phyloP scores from a whole-genome alignment of 176 grass and related monocot species.

The Oropetium thomaeum region DNA sequence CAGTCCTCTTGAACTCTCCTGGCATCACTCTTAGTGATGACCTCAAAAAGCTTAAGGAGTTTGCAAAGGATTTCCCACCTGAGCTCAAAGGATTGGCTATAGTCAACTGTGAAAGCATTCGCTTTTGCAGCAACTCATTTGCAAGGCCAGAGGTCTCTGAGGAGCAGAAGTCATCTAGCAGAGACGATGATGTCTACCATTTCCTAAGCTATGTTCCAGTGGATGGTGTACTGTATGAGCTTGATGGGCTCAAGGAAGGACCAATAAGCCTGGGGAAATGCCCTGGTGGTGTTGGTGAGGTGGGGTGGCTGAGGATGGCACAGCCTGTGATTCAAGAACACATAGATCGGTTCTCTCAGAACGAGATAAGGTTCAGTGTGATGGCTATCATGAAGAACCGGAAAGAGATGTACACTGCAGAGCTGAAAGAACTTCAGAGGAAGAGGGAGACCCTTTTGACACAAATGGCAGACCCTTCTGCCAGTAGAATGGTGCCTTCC shows the following conservation, averaged over 20 bases:
- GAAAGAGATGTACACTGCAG: slow-evolving; percentile 67
- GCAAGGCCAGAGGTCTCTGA: slow-evolving; percentile 71
- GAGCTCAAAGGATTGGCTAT: slow-evolving; percentile 90
- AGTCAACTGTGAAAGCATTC: slow-evolving; percentile 83
- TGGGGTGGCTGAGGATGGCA: slow-evolving; percentile 69
- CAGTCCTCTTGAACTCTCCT: slow-evolving; percentile 74
- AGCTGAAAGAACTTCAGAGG: slow-evolving; percentile 93
- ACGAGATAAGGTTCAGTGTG: slow-evolving; percentile 88
- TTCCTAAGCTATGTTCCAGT: slow-evolving; percentile 95
- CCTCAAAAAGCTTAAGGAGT: slow-evolving; percentile 76
- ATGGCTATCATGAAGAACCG: slow-evolving; percentile 90
- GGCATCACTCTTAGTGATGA: slow-evolving; percentile 75
- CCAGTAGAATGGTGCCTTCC: slow-evolving; percentile 16
- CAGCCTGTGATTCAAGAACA: slow-evolving; percentile 72
- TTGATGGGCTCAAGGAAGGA: slow-evolving; percentile 94
- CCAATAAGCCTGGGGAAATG: slow-evolving; percentile 76
- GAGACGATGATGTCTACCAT: slow-evolving; percentile 93
- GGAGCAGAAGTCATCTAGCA: slow-evolving; percentile 66
- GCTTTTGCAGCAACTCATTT: slow-evolving; percentile 68
- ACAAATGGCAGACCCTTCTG: slow-evolving; percentile 51
- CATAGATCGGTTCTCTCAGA: slow-evolving; percentile 63
- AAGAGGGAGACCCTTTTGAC: slow-evolving; percentile 78
- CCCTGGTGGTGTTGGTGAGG: slow-evolving; percentile 53
- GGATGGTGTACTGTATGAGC: slow-evolving; percentile 75
- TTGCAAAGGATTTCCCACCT: slow-evolving; percentile 81